Conservation (phyloP, 1,139 yeast genomes). For the Pichia sp. region DNA sequence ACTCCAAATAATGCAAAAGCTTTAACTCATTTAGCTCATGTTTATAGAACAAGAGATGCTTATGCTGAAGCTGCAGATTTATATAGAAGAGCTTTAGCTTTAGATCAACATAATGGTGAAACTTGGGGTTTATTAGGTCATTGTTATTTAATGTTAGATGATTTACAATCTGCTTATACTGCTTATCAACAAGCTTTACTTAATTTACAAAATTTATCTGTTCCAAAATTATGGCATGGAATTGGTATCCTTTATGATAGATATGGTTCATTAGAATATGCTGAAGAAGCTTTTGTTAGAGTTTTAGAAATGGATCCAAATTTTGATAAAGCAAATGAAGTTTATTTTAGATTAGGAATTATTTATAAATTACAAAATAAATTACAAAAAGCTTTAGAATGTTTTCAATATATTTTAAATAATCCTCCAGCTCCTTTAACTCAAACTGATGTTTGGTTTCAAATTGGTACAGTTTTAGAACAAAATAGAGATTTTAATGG, state of each 20-base stretch:
- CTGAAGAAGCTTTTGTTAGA: conserved; percentile 96
- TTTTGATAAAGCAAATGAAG: conserved; percentile 93
- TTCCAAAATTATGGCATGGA: conserved; percentile 97
- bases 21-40: conserved; percentile 77
- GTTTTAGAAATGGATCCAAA: conserved; percentile 93
- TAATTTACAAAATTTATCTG: conserved; percentile 87
- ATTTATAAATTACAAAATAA: conserved; percentile 94
- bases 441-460: conserved; percentile 98
- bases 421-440: conserved; percentile 95
- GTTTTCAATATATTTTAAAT: conserved; percentile 83
- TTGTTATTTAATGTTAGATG: conserved; percentile 95
- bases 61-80: conserved; percentile 92
- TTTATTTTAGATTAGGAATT: conserved; percentile 93
- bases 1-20: conserved; percentile 83
- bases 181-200: conserved; percentile 95
- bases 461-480: conserved; percentile 91
- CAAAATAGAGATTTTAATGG: conserved; percentile 88
- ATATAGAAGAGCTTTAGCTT: conserved; percentile 77
- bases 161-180: conserved; percentile 87
- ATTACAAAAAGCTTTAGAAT: conserved; percentile 79
- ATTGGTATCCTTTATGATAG: conserved; percentile 94
- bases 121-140: conserved; percentile 98
- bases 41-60: conserved; percentile 82
- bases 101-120: conserved; percentile 86
- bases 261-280: conserved; percentile 92